These are phyloP conservation scores for Eustoma russellianum DNA, from an alignment of 257 asterid species.

Conservation along the genomic window DNA sequence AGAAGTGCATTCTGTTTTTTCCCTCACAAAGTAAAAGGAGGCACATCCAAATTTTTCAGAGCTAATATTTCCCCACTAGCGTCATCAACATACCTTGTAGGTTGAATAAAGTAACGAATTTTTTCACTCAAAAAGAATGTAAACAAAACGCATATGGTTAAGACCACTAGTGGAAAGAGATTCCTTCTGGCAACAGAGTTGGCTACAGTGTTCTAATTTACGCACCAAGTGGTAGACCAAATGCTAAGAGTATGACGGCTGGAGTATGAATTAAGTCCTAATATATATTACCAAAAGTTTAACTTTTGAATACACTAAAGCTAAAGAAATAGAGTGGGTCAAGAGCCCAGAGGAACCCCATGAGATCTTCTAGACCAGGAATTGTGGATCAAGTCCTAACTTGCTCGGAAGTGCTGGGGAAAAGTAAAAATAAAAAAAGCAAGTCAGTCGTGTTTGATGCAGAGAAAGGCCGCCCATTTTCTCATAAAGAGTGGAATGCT, in stretches of 20 bases:
- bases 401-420: background rate
- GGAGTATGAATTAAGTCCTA: conserved; percentile 7
- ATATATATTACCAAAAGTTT: background rate
- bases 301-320: conserved; percentile 1
- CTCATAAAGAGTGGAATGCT: conserved; percentile 3
- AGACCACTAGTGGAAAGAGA: background rate
- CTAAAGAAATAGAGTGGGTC: conserved; percentile 1
- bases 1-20: too few relatives aligned
- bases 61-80: too few relatives aligned
- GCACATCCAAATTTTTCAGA: too few relatives aligned
- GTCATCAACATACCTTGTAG: too few relatives aligned
- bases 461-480: background rate
- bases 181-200: background rate
- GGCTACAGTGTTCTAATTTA: background rate
- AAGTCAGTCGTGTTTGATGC: background rate
- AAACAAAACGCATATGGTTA: too few relatives aligned
- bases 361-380: conserved; percentile 1
- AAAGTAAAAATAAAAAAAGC: background rate
- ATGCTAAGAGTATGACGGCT: conserved; percentile 7
- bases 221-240: conserved; percentile 2
- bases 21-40: too few relatives aligned
- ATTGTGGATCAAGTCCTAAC: background rate
- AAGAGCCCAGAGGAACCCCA: background rate
- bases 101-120: too few relatives aligned
- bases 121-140: too few relatives aligned